These are phyloP conservation scores for Aspergillus fischeri DNA, from an alignment of 2,329 filamentous ascomycete species.

Conservation along the genomic window DNA sequence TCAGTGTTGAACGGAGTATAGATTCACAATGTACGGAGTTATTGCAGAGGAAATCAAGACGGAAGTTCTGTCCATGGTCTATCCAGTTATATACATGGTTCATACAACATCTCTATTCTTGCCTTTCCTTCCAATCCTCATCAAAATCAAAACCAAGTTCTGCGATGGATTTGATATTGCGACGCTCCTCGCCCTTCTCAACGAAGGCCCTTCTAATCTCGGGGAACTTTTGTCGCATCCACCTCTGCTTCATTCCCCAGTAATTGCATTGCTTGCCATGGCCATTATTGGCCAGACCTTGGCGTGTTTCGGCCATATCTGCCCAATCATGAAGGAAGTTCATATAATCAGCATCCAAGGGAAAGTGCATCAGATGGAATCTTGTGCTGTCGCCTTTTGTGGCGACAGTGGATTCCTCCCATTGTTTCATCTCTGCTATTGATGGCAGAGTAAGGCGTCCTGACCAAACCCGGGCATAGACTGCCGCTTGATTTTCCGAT, in stretches of 20 bases:
- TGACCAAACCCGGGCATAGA: slow-evolving; percentile 73
- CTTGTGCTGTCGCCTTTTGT: slow-evolving; percentile 45
- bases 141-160: slow-evolving; percentile 69
- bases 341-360: slow-evolving; percentile 43
- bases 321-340: slow-evolving; percentile 45
- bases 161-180: slow-evolving; percentile 58
- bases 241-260: slow-evolving; percentile 69
- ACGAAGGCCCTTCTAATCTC: slow-evolving; percentile 71
- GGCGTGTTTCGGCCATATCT: slow-evolving; percentile 27
- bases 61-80: neutral
- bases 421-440: slow-evolving; percentile 60
- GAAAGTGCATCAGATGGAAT: slow-evolving; percentile 55
- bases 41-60: neutral
- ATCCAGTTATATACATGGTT: neutral
- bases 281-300: slow-evolving; percentile 41
- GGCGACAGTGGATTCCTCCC: slow-evolving; percentile 52
- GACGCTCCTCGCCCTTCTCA: slow-evolving; percentile 54
- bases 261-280: slow-evolving; percentile 63
- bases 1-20: neutral
- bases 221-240: slow-evolving; percentile 65
- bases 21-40: neutral
- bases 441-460: slow-evolving; percentile 64
- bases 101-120: neutral
- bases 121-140: slow-evolving; percentile 29
- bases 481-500: slow-evolving; percentile 72